A percentile compares a stretch with the other conserved stretches of the same genome.
These are phyloP conservation scores for Sporormia fimetaria DNA, from an alignment of 495 filamentous ascomycete species.

Conservation along the genomic window DNA sequence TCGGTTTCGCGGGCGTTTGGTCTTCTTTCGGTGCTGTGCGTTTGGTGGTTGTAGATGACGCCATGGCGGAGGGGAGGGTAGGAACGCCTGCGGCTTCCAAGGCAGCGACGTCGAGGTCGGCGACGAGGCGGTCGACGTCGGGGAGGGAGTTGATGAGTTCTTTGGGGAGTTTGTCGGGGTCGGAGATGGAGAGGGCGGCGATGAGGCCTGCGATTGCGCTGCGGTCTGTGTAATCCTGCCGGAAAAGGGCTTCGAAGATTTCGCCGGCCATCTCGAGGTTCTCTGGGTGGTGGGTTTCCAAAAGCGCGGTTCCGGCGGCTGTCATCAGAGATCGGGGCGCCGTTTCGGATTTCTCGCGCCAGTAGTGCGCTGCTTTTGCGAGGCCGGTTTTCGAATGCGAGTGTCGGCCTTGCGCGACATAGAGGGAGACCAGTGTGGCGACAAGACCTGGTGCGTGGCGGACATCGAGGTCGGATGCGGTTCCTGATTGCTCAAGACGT, in stretches of 20 bases:
- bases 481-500: conserved; percentile 55
- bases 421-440: conserved; percentile 70
- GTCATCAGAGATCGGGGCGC: conserved; percentile 47
- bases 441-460: conserved; percentile 81
- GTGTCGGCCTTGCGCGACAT: conserved; percentile 67
- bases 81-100: conserved; percentile 73
- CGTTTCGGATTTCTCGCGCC: conserved; percentile 42
- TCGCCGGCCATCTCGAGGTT: conserved; percentile 59
- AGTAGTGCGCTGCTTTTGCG: conserved; percentile 71
- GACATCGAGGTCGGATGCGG: conserved; percentile 49
- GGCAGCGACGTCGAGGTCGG: conserved; percentile 52
- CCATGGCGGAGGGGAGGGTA: conserved; percentile 38
- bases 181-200: conserved; percentile 63
- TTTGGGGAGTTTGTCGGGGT: conserved; percentile 47
- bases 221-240: conserved; percentile 50
- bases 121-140: conserved; percentile 51
- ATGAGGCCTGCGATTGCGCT: conserved; percentile 67
- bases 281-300: conserved; percentile 55
- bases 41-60: conserved; percentile 31
- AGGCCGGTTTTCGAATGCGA: conserved; percentile 58
- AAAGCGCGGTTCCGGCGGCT: conserved; percentile 67
- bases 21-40: conserved; percentile 41
- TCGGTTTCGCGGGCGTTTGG: conserved; percentile 41
- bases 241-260: conserved; percentile 58
- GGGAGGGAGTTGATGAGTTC: conserved; percentile 52